These are phyloP conservation scores for Salix arbutifolia DNA, from an alignment of 345 rosid species.

Conservation along the genomic window DNA sequence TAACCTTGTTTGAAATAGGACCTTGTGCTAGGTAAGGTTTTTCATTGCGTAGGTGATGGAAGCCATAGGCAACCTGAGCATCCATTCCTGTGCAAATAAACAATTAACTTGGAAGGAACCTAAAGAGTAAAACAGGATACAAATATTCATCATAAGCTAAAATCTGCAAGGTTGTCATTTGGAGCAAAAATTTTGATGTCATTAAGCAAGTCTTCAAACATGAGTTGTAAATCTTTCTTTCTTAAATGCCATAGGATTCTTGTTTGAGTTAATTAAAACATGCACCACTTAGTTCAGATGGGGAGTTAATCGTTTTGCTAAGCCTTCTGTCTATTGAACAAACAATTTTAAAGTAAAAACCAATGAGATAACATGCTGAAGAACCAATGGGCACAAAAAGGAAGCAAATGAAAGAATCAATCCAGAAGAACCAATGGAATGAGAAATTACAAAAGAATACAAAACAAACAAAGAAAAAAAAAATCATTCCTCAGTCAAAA, in stretches of 20 bases:
- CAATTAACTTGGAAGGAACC: constrained; percentile 8
- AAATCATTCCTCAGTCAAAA: background rate
- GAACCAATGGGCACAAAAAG: background rate
- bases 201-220: background rate
- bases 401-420: background rate
- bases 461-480: background rate
- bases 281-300: background rate
- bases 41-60: constrained; percentile 89
- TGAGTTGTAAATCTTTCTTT: background rate
- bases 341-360: background rate
- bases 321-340: background rate
- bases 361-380: background rate
- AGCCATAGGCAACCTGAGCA: constrained; percentile 96
- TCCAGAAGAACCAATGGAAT: background rate
- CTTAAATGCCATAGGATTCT: background rate
- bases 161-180: background rate
- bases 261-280: background rate
- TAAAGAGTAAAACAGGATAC: constrained; percentile 2
- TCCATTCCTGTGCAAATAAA: constrained; percentile 75
- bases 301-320: background rate
- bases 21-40: constrained; percentile 95
- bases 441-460: background rate
- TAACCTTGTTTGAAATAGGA: constrained; percentile 91
- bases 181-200: background rate
- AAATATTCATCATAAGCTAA: background rate